Evolutionary conservation across 1,284 basidiomycete genomes (phyloP).

Genomic region (Tremellales sp.): DNA sequence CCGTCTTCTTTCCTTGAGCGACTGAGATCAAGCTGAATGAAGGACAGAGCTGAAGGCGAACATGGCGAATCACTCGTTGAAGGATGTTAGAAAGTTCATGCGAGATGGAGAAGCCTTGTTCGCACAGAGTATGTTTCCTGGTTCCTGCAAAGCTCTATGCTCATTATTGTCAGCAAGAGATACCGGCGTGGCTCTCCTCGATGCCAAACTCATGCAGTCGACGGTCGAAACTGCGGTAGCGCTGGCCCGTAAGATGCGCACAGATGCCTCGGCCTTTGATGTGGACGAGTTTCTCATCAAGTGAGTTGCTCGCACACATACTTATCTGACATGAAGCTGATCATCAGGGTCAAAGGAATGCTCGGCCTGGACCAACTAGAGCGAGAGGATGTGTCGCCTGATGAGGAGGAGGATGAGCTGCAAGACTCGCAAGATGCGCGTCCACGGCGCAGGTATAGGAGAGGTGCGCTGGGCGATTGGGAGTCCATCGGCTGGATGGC

Average conservation of each 20-base stretch:
- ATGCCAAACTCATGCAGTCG: conserved; percentile 32
- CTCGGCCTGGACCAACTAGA: conserved; percentile 31
- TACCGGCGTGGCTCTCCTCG: conserved; percentile 46
- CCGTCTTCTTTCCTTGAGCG: neutral
- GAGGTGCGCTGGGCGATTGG: conserved; percentile 38
- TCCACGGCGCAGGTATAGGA: neutral
- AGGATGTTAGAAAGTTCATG: conserved; percentile 10
- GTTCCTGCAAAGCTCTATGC: neutral
- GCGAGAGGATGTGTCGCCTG: conserved; percentile 9
- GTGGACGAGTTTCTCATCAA: conserved; percentile 48
- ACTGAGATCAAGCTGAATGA: neutral
- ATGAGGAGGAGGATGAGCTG: conserved; percentile 30
- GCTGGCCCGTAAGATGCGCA: conserved; percentile 42
- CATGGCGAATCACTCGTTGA: conserved; percentile 22
- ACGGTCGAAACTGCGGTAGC: conserved; percentile 28
- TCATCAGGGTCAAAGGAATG: conserved; percentile 23
- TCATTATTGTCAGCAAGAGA: conserved; percentile 25
- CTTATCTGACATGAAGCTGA: neutral
- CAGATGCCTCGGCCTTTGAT: conserved; percentile 48
- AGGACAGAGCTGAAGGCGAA: conserved; percentile 29
- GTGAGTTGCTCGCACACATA: conserved; percentile 21
- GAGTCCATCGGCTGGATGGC: conserved; percentile 48
- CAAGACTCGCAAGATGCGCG: conserved; percentile 19
- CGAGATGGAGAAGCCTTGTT: neutral
- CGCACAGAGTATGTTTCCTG: neutral